Percentiles rank a stretch among this genome's conserved stretches.
phyloP scores from a whole-genome alignment of 306 rosid genomes.

The Cicer yamashitae region DNA sequence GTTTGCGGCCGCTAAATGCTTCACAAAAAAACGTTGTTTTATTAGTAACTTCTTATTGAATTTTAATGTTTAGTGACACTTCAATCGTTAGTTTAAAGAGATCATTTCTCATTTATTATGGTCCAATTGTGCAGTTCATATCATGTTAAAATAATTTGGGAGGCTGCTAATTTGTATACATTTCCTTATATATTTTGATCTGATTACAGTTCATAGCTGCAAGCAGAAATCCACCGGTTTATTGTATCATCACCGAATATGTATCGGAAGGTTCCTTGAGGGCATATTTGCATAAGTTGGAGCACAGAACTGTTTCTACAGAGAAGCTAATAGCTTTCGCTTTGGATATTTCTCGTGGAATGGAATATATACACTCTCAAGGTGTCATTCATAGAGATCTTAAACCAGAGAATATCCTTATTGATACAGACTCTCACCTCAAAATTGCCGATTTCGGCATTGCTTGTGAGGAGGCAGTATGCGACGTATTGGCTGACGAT shows the following conservation, averaged over 20 bases:
- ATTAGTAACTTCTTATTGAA: neutral
- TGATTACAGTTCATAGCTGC: conserved; percentile 82
- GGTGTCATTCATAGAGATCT: conserved; percentile 92
- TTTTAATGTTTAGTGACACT: neutral
- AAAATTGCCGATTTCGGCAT: conserved; percentile 96
- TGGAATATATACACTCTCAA: conserved; percentile 91
- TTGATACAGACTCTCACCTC: conserved; percentile 61
- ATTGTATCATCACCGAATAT: conserved; percentile 85
- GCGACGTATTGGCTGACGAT: conserved; percentile 82
- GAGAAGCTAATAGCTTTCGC: conserved; percentile 66
- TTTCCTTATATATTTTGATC: conserved; percentile 44
- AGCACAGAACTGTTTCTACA: conserved; percentile 60
- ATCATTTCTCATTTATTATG: conserved; percentile 36
- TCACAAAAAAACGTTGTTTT: neutral
- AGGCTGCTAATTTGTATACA: conserved; percentile 10
- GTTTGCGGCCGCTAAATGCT: neutral
- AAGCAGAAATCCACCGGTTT: conserved; percentile 81
- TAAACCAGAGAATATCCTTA: conserved; percentile 90
- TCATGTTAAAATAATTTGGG: conserved; percentile 34
- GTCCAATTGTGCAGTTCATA: conserved; percentile 50
- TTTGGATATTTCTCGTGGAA: conserved; percentile 84
- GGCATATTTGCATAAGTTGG: conserved; percentile 80
- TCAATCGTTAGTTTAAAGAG: neutral
- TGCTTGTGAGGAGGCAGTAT: conserved; percentile 79
- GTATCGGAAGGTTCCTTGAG: conserved; percentile 86